Base-by-base conservation (phyloP, 495 filamentous ascomycete genomes). In the Lichina pygmaea region DNA sequence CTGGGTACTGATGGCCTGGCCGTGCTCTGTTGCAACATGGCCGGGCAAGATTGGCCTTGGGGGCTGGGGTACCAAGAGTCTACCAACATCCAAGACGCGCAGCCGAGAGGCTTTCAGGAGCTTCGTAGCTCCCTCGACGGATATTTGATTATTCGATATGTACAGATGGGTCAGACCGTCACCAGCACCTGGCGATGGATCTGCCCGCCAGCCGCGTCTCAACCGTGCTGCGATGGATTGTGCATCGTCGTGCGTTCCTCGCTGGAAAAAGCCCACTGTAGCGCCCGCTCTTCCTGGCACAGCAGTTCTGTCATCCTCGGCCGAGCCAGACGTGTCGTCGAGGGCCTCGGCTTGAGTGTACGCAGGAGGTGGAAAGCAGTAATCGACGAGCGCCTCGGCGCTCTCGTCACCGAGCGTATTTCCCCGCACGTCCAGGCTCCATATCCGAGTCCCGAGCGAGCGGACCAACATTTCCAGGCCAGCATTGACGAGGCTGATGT, bases 351-450 rank as follows among this genome's bases (percentile, higher is more conserved):
- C 24, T 24, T 24, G 24, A 24, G 36, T 41, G 33, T 46, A 46
- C 2, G 12, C 13, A 12, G 44, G 44, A n/a, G 58, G 45, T 40
- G 53, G 43, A 50, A 76, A 69, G 40, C 66, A 75, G 30, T 60
- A 55, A 33, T 66, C 58, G 12, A 75, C 51, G 15, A 77, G 55
- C 12, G 60, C 62, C 15, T 65, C 62, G 11, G 71, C 58, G 45
- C 66, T 64, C 53, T 60, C 57, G 45, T 77, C 71, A 5, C 70
- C 72, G 33, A 79, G 62, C 33, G 56, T 48, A 49, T 79, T 79
- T 33, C 71, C 58, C 15, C 71, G 63, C 34, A 79, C 40, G 53
- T 78, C 75, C 24, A 79, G 54, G 50, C 63, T 71, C 30, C 73
- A 60, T 17, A 77, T 64, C 37, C 61, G 58, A 10, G 55, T 57